Evolutionary conservation across 2,329 filamentous ascomycete genomes (phyloP).

Genomic region (Tolypocladium capitatum): DNA sequence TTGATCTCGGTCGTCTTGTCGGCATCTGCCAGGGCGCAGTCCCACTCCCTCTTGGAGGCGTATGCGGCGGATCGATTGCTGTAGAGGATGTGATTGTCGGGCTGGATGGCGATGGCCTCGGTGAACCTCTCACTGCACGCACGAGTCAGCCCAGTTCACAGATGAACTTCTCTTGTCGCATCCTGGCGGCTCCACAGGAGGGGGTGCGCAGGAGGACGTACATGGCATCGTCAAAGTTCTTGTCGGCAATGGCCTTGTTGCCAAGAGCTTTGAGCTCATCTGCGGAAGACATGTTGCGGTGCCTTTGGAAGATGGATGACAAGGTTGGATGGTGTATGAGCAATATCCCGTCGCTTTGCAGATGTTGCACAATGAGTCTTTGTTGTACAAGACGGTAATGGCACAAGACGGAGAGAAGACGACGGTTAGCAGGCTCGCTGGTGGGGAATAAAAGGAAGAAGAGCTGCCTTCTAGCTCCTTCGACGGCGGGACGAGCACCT

Average conservation of each 20-base stretch:
- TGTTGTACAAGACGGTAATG: not conserved
- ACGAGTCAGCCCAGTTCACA: not conserved
- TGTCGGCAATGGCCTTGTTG: constrained; percentile 96
- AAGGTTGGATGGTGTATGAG: not conserved
- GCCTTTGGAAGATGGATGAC: not conserved
- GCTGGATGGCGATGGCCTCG: constrained; percentile 78
- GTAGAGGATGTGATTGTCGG: constrained; percentile 90
- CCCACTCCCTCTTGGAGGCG: constrained; percentile 81
- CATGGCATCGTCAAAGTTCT: constrained; percentile 94
- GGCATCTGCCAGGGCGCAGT: constrained; percentile 75
- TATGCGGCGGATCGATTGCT: constrained; percentile 87
- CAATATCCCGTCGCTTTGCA: not conserved
- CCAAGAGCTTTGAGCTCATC: constrained; percentile 89
- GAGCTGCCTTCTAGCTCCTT: constrained; percentile 27
- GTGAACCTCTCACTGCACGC: constrained; percentile 73
- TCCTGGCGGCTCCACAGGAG: not conserved
- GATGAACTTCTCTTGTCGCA: not conserved
- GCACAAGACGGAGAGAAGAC: not conserved
- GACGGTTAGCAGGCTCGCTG: not conserved
- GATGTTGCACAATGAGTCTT: not conserved
- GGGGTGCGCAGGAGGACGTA: constrained; percentile 35
- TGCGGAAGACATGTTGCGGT: constrained; percentile 39
- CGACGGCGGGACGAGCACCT: constrained; percentile 19
- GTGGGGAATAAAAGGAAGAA: constrained; percentile 2
- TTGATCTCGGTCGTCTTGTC: constrained; percentile 90